Percentiles rank a stretch among this genome's conserved stretches.
phyloP scores from a whole-genome alignment of 805 yeast species.

The Candida cerambycidarum region DNA sequence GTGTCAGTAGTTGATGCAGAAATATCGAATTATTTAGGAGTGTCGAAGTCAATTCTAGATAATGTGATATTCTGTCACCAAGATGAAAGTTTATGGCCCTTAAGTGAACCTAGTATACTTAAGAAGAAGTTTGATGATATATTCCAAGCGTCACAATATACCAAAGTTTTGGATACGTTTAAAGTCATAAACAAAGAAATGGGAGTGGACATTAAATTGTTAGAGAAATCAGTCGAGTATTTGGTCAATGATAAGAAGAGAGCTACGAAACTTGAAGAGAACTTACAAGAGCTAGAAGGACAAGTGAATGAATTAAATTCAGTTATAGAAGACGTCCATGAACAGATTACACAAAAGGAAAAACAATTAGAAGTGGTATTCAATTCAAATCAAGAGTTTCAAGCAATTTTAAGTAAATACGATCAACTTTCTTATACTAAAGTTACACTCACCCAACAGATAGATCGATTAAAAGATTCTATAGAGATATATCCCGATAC shows the following conservation, averaged over 20 bases:
- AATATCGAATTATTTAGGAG: constrained; percentile 83
- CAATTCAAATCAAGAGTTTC: constrained; percentile 78
- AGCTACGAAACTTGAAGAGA: constrained; percentile 56
- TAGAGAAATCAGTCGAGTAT: constrained; percentile 79
- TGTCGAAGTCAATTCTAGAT: constrained; percentile 81
- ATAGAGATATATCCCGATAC: constrained; percentile 47
- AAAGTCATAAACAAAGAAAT: constrained; percentile 76
- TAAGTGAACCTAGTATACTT: constrained; percentile 83
- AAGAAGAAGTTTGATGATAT: constrained; percentile 96
- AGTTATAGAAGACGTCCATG: constrained; percentile 49
- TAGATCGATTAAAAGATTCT: constrained; percentile 48
- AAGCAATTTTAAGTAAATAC: constrained; percentile 61
- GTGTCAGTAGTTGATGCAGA: constrained; percentile 80
- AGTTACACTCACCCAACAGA: constrained; percentile 48
- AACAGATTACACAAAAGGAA: constrained; percentile 53
- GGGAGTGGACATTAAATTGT: constrained; percentile 67
- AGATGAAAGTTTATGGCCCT: constrained; percentile 96
- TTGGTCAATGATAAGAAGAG: constrained; percentile 70
- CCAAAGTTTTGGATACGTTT: constrained; percentile 82
- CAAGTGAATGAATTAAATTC: constrained; percentile 46
- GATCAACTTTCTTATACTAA: constrained; percentile 55
- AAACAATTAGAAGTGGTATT: constrained; percentile 62
- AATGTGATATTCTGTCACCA: constrained; percentile 97
- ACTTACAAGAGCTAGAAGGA: constrained; percentile 41
- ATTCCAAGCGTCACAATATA: constrained; percentile 90